phyloP scores from a whole-genome alignment of 352 stramenopile species.

The Aphanomyces stellatus region DNA sequence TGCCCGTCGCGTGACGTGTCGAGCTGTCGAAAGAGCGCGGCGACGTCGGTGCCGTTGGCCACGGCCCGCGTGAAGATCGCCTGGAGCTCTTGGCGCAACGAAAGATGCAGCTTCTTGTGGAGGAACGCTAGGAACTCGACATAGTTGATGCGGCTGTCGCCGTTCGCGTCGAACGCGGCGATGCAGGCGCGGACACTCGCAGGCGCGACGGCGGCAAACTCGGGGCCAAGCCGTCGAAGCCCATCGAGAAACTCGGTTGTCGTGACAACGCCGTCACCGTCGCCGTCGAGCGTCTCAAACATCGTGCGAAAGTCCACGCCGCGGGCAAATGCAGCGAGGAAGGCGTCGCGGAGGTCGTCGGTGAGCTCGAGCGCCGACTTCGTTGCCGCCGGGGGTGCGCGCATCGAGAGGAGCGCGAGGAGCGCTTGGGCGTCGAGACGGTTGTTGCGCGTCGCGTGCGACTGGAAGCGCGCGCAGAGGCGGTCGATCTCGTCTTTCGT shows the following conservation, averaged over 20 bases:
- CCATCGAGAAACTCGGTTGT: slow-evolving; percentile 37
- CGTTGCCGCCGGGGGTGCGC: neutral
- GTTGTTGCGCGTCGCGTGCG: slow-evolving; percentile 4
- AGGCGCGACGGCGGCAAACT: slow-evolving; percentile 38
- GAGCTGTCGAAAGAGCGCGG: slow-evolving; percentile 57
- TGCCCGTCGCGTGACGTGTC: slow-evolving; percentile 52
- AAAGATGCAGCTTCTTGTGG: neutral
- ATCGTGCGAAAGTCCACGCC: slow-evolving; percentile 23
- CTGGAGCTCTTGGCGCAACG: slow-evolving; percentile 35
- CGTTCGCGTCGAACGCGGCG: slow-evolving; percentile 34
- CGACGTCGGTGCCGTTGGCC: slow-evolving; percentile 46
- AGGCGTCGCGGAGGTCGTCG: neutral
- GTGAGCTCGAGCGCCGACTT: neutral
- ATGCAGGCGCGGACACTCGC: slow-evolving; percentile 30
- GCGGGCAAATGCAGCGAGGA: slow-evolving; percentile 6
- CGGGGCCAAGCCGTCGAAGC: slow-evolving; percentile 34
- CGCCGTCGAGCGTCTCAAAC: slow-evolving; percentile 37
- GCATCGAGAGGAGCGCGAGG: slow-evolving; percentile 4
- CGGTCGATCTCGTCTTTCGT: slow-evolving; percentile 49
- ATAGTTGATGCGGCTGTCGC: slow-evolving; percentile 39
- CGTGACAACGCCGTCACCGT: slow-evolving; percentile 40
- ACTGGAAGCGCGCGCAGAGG: slow-evolving; percentile 49
- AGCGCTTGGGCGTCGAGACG: slow-evolving; percentile 12
- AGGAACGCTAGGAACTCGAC: slow-evolving; percentile 38
- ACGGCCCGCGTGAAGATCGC: slow-evolving; percentile 40